A percentile compares a stretch with the other conserved stretches of the same genome.
Evolutionary conservation across 148 eudicot genomes (phyloP).

Genomic region (Rhododendron henanense): DNA sequence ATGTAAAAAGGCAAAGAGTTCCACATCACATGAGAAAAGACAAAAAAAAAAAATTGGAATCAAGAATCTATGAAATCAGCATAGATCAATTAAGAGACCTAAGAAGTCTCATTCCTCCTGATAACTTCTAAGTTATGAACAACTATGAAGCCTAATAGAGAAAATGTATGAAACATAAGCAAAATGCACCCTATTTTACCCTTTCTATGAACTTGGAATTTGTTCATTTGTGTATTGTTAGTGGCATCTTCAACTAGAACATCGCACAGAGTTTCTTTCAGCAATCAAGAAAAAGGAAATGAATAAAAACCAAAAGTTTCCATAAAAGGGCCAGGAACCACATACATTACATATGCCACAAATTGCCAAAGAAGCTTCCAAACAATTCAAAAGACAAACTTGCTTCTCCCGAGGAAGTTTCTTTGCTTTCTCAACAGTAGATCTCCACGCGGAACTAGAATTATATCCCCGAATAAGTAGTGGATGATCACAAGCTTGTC

Average conservation of each 20-base stretch:
- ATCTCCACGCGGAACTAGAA: conserved; percentile 48
- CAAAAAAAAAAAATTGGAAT: background rate
- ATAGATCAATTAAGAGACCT: background rate
- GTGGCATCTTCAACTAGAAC: background rate
- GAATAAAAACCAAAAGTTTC: background rate
- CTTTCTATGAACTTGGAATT: background rate
- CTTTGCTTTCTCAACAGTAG: conserved; percentile 59
- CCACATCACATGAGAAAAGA: background rate
- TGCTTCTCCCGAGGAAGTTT: conserved; percentile 66
- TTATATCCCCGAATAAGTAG: conserved; percentile 63
- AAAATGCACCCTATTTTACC: background rate
- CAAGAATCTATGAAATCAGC: conserved; percentile 2
- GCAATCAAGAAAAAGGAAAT: conserved; percentile 4
- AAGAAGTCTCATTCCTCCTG: background rate
- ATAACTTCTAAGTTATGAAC: background rate
- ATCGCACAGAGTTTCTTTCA: background rate
- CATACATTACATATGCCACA: conserved; percentile 88
- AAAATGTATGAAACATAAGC: background rate
- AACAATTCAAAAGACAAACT: conserved; percentile 55
- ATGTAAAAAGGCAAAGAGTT: background rate
- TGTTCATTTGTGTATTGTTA: background rate
- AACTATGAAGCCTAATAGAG: background rate
- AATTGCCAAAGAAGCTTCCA: conserved; percentile 81
- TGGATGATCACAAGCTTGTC: conserved; percentile 99
- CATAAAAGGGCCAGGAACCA: background rate